Evolutionary conservation across 2,329 filamentous ascomycete species (phyloP).

Genomic region (Calonectria henricotiae): DNA sequence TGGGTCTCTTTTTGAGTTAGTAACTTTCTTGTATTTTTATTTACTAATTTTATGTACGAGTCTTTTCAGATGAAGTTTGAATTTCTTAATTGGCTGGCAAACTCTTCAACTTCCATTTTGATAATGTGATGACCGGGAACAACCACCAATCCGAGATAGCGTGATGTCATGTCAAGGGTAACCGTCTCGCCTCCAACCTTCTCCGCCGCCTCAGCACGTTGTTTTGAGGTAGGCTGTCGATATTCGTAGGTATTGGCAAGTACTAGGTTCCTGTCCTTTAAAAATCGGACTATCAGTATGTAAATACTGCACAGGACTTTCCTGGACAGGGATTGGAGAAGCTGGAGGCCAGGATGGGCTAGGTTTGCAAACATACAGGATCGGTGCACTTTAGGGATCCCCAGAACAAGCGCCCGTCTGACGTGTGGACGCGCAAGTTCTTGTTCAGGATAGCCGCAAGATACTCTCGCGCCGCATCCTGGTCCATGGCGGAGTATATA

Average conservation of each 20-base stretch:
- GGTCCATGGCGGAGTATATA: conserved; percentile 60
- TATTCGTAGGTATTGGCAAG: conserved; percentile 92
- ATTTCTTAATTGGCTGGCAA: conserved; percentile 68
- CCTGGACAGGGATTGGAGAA: neutral
- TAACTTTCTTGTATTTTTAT: conserved; percentile 52
- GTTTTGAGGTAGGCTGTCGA: conserved; percentile 77
- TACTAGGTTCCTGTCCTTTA: conserved; percentile 89
- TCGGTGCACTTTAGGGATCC: conserved; percentile 97
- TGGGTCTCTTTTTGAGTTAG: conserved; percentile 45
- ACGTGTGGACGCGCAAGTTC: conserved; percentile 84
- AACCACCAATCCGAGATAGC: conserved; percentile 91
- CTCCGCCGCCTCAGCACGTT: conserved; percentile 59
- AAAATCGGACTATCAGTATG: conserved; percentile 11
- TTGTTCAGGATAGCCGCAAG: conserved; percentile 82
- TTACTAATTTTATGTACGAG: conserved; percentile 50
- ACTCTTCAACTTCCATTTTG: conserved; percentile 91
- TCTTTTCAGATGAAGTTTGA: conserved; percentile 37
- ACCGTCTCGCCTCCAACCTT: conserved; percentile 62
- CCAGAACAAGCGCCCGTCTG: conserved; percentile 89
- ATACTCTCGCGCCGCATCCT: conserved; percentile 70
- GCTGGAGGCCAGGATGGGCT: no score
- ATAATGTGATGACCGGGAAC: conserved; percentile 89
- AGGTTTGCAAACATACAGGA: conserved; percentile 72
- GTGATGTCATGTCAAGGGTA: conserved; percentile 82
- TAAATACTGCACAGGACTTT: neutral